Conservation (phyloP, 106 monocot species). For the Dendrobium nobile region DNA sequence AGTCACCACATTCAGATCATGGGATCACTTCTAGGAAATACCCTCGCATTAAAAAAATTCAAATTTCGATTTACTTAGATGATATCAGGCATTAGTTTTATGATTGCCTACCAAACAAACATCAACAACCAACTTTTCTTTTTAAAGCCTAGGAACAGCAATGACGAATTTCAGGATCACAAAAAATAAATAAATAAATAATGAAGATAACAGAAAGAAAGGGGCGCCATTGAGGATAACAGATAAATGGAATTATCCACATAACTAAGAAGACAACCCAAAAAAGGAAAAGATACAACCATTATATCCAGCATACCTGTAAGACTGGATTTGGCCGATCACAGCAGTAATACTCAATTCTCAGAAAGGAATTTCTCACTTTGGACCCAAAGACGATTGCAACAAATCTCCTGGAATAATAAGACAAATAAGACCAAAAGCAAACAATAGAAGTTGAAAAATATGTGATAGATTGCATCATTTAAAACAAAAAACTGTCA, state of each 20-base stretch:
- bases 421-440: constrained; percentile 5
- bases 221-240: neutral
- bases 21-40: no score
- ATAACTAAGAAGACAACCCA: neutral
- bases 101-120: no score
- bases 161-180: neutral
- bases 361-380: constrained; percentile 49
- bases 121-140: no score
- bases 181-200: neutral
- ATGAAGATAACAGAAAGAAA: neutral
- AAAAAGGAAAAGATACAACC: neutral
- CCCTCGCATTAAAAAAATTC: no score
- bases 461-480: neutral
- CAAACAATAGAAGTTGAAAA: neutral
- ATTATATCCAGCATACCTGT: constrained; percentile 37
- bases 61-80: no score
- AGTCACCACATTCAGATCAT: no score
- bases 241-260: neutral
- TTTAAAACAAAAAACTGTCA: neutral
- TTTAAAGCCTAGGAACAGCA: neutral
- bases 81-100: no score
- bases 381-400: constrained; percentile 48
- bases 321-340: constrained; percentile 88
- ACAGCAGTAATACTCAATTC: constrained; percentile 79
- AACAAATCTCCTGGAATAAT: constrained; percentile 56